These are phyloP conservation scores for Comarum palustre DNA, from an alignment of 306 rosid species.

Conservation along the genomic window DNA sequence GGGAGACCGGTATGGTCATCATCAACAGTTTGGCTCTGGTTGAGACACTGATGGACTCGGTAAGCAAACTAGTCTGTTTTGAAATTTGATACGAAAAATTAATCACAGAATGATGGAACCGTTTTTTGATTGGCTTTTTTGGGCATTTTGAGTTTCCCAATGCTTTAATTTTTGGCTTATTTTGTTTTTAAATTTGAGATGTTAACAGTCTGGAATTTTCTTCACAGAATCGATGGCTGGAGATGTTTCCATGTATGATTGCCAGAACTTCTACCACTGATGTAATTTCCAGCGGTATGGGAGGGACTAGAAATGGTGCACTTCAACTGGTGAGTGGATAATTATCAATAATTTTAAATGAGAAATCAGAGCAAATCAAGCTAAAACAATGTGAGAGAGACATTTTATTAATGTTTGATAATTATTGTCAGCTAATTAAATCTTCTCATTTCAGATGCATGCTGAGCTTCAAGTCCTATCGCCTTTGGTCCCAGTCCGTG, in stretches of 20 bases:
- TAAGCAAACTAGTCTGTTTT: conserved; percentile 22
- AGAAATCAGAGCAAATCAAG: background rate
- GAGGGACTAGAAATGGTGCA: conserved; percentile 83
- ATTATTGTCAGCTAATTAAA: background rate
- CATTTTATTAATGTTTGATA: background rate
- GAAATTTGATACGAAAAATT: background rate
- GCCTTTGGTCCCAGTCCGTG: conserved; percentile 84
- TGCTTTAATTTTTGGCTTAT: background rate
- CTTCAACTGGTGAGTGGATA: conserved; percentile 54
- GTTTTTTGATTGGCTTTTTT: background rate
- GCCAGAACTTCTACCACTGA: conserved; percentile 75
- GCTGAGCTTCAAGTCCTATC: conserved; percentile 94
- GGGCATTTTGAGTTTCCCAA: background rate
- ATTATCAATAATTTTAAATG: background rate
- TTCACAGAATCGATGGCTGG: conserved; percentile 79
- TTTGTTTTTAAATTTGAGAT: background rate
- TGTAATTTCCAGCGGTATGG: conserved; percentile 77
- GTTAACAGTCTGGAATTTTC: background rate
- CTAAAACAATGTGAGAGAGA: background rate
- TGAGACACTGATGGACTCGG: conserved; percentile 88
- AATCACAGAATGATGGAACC: background rate
- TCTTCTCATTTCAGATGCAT: conserved; percentile 55
- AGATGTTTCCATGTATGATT: conserved; percentile 83
- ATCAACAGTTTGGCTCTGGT: conserved; percentile 87
- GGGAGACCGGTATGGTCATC: conserved; percentile 83